Evolutionary conservation across 805 yeast species (phyloP).

Genomic region (Ogataea salicorniae): DNA sequence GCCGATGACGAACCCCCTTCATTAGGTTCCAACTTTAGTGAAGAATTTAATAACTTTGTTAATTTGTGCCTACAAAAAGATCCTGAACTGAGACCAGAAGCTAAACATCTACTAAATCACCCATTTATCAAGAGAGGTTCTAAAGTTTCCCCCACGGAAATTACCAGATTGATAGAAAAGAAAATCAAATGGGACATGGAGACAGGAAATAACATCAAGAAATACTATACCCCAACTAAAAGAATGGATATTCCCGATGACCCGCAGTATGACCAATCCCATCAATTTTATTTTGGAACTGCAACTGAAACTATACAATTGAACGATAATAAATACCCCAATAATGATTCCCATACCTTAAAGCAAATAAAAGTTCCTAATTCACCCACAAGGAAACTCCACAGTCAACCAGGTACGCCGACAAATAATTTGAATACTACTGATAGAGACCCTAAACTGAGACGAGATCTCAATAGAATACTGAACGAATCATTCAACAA

Average conservation of each 20-base stretch:
- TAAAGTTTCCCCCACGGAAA: conserved; percentile 25
- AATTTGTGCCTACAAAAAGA: conserved; percentile 63
- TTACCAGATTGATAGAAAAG: conserved; percentile 38
- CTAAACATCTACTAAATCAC: conserved; percentile 57
- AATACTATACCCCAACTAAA: conserved; percentile 32
- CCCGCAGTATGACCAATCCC: not conserved
- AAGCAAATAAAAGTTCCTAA: conserved; percentile 10
- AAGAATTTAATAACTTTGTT: conserved; percentile 62
- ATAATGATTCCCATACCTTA: conserved; percentile 4
- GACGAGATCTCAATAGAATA: conserved; percentile 31
- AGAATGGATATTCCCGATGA: not conserved
- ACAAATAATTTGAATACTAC: conserved; percentile 3
- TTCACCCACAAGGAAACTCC: conserved; percentile 13
- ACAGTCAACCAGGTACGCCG: not conserved
- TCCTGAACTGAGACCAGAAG: conserved; percentile 62
- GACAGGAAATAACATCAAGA: conserved; percentile 24
- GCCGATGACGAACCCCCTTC: conserved; percentile 46
- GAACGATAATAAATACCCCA: not conserved
- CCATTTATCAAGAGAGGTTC: conserved; percentile 47
- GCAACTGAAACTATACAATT: conserved; percentile 4
- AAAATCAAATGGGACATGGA: conserved; percentile 39
- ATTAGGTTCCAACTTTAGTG: conserved; percentile 29
- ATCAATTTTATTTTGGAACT: conserved; percentile 10
- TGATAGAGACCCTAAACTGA: conserved; percentile 11
- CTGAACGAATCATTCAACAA: conserved; percentile 39